Evolutionary conservation across 129 eudicot genomes (phyloP).

Genomic region (Tagetes erecta): DNA sequence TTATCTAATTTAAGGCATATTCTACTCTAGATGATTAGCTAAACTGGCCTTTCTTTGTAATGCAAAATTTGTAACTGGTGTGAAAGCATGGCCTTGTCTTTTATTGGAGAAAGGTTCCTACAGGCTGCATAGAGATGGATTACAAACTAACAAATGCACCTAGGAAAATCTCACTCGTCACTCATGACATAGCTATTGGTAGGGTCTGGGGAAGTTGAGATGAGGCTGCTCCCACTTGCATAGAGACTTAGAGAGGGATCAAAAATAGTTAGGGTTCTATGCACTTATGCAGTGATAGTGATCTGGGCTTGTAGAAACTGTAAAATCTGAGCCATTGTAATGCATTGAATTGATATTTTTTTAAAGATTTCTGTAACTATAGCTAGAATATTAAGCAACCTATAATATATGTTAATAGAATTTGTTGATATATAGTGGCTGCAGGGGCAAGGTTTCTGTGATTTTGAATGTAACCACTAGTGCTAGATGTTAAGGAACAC

Average conservation of each 20-base stretch:
- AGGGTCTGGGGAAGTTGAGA: too few species aligned
- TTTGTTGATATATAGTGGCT: not conserved
- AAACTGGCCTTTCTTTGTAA: not conserved
- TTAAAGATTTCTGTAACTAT: not conserved
- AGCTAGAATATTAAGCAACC: not conserved
- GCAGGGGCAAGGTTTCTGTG: not conserved
- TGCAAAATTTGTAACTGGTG: constrained; percentile 3
- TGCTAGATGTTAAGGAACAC: not conserved
- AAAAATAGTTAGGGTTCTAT: not conserved
- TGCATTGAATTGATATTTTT: not conserved
- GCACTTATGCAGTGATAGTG: too few species aligned
- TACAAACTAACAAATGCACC: too few species aligned
- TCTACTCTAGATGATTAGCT: constrained; percentile 4
- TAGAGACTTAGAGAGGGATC: constrained; percentile 4
- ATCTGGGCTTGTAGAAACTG: too few species aligned
- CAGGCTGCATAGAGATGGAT: not conserved
- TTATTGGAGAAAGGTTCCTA: constrained; percentile 2
- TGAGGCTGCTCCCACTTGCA: not conserved
- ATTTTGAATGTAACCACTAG: not conserved
- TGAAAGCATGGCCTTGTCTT: not conserved
- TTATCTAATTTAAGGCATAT: not conserved
- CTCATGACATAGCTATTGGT: too few species aligned
- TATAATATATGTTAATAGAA: too few species aligned
- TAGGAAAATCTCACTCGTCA: too few species aligned
- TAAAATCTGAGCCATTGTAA: not conserved